These are phyloP conservation scores for Botrytis aclada DNA, from an alignment of 2,329 filamentous ascomycete genomes.

Conservation along the genomic window DNA sequence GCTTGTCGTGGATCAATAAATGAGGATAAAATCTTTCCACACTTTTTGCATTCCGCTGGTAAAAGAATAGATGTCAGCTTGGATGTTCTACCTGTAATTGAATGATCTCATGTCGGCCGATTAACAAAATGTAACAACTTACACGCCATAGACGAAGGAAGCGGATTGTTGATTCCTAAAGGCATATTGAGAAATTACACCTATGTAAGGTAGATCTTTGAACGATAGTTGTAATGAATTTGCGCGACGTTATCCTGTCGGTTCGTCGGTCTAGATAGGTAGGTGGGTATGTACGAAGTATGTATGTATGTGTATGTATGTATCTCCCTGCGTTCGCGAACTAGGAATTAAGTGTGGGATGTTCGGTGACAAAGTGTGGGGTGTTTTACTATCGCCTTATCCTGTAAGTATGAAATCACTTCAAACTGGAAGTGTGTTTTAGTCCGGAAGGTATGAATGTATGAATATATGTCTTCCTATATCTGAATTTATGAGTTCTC, in stretches of 20 bases:
- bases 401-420: not conserved
- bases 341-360: not conserved
- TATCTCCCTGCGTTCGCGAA: not conserved
- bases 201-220: not conserved
- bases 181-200: conserved; percentile 20
- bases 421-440: not conserved
- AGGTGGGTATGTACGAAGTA: not conserved
- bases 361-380: conserved; percentile 8
- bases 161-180: conserved; percentile 65
- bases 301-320: not conserved
- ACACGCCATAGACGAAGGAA: conserved; percentile 66
- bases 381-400: not conserved
- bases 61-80: conserved; percentile 19
- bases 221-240: conserved; percentile 1
- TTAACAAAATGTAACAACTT: conserved; percentile 42
- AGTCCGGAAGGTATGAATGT: not conserved
- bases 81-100: not conserved
- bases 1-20: conserved; percentile 92
- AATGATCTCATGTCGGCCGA: conserved; percentile 16
- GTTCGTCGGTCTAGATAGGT: not conserved
- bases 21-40: conserved; percentile 88
- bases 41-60: conserved; percentile 94
- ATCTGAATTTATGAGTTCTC: not conserved
- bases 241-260: not conserved
- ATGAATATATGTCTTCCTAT: not conserved